Conservation (phyloP, 78 protist genomes). For the Tieghemostelium lacteum region DNA sequence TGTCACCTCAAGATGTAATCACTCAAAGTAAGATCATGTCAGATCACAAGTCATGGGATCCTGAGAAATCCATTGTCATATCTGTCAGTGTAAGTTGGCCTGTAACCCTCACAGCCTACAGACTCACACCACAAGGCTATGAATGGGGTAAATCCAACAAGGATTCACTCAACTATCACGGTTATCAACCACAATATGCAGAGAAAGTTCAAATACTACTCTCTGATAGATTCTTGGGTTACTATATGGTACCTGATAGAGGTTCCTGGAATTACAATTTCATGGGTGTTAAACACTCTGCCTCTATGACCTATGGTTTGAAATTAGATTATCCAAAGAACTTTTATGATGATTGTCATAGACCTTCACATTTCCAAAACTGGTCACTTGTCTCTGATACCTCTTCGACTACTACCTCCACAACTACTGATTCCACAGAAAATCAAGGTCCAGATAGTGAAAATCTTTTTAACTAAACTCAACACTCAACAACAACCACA, state of each 20-base stretch:
- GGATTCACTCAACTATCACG: slow-evolving; percentile 90
- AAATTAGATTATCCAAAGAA: slow-evolving; percentile 95
- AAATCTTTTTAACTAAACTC: too few species aligned
- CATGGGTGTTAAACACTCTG: slow-evolving; percentile 93
- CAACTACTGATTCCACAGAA: too few species aligned
- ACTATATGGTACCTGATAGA: slow-evolving; percentile 98
- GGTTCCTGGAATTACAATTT: slow-evolving; percentile 99
- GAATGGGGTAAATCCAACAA: slow-evolving; percentile 97
- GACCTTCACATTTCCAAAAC: slow-evolving; percentile 96
- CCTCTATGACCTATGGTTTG: slow-evolving; percentile 94
- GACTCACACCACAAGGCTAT: slow-evolving; percentile 93
- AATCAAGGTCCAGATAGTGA: too few species aligned
- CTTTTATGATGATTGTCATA: slow-evolving; percentile 98
- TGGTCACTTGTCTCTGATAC: too few species aligned
- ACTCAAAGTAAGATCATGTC: slow-evolving; percentile 92
- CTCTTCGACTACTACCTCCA: too few species aligned
- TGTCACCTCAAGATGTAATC: slow-evolving; percentile 96
- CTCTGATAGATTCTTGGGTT: slow-evolving; percentile 94
- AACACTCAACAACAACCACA: too few species aligned
- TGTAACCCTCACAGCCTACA: slow-evolving; percentile 95
- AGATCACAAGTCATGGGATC: slow-evolving; percentile 95
- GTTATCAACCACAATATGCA: slow-evolving; percentile 92
- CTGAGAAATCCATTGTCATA: slow-evolving; percentile 90
- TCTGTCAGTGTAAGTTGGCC: slow-evolving; percentile 96
- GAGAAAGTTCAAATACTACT: slow-evolving; percentile 97